A percentile compares a stretch with the other conserved stretches of the same genome.
Evolutionary conservation across 441 rosid genomes (phyloP).

Genomic region (Flueggea neowawraea): DNA sequence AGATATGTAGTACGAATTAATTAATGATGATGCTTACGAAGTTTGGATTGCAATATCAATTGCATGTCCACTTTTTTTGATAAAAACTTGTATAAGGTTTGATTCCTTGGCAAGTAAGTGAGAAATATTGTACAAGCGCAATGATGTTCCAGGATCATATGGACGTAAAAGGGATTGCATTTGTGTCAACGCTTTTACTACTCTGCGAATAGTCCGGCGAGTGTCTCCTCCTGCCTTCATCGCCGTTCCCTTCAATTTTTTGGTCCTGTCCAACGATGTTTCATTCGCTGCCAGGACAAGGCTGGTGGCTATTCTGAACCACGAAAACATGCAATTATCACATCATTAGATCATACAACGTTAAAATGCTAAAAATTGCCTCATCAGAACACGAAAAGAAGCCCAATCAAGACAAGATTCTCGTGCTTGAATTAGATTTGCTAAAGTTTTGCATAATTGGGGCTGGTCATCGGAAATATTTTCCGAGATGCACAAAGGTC

Average conservation of each 20-base stretch:
- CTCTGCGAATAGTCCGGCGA: conserved; percentile 24
- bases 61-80: conserved; percentile 30
- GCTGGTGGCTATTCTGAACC: conserved; percentile 37
- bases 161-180: conserved; percentile 43
- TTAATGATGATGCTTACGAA: conserved; percentile 30
- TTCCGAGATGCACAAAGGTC: no score
- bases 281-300: conserved; percentile 40
- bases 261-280: conserved; percentile 27
- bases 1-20: neutral
- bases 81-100: conserved; percentile 27
- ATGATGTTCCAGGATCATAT: conserved; percentile 32
- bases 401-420: no score
- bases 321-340: no score
- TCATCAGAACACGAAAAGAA: no score
- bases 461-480: no score
- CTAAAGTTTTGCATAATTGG: no score
- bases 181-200: conserved; percentile 25
- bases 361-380: no score
- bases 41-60: conserved; percentile 36
- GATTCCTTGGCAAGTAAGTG: conserved; percentile 43
- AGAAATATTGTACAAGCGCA: conserved; percentile 31
- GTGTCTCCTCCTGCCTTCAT: conserved; percentile 35
- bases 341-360: no score
- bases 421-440: no score
- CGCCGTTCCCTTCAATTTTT: conserved; percentile 36